Conservation (phyloP, 495 filamentous ascomycete species). For the Neurospora hispaniola region DNA sequence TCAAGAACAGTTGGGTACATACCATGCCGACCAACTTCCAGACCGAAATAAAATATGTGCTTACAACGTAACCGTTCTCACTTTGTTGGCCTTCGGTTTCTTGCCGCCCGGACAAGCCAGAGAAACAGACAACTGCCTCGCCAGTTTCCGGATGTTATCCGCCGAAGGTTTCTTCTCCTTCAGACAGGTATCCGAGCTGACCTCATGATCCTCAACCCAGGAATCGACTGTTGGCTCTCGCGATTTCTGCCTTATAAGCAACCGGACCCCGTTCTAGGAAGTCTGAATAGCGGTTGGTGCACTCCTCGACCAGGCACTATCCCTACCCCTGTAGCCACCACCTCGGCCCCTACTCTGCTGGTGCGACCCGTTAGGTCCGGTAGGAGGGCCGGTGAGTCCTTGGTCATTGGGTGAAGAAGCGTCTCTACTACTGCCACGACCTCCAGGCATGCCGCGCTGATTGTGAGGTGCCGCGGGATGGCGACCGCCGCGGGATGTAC, state of each 20-base stretch:
- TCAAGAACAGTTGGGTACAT: neutral
- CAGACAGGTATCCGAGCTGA: neutral
- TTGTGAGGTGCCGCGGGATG: conserved; percentile 18
- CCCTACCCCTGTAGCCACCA: conserved; percentile 20
- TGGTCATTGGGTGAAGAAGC: conserved; percentile 14
- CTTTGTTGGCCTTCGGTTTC: neutral
- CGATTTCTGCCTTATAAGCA: neutral
- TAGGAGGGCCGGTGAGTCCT: conserved; percentile 2
- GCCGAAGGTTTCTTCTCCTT: neutral
- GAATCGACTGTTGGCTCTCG: neutral
- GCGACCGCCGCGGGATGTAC: conserved; percentile 19
- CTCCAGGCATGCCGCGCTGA: neutral
- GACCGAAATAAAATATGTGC: neutral
- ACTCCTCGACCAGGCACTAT: conserved; percentile 22
- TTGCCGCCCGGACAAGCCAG: neutral
- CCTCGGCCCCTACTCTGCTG: conserved; percentile 13
- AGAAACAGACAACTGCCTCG: neutral
- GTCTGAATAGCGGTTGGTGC: conserved; percentile 16
- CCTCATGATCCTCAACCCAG: neutral
- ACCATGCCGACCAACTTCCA: neutral
- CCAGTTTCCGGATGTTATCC: neutral
- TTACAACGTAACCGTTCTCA: neutral
- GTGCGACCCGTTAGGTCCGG: conserved; percentile 4
- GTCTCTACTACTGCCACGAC: conserved; percentile 9
- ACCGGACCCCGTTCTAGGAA: conserved; percentile 2